Evolutionary conservation across 2,329 filamentous ascomycete genomes (phyloP).

Genomic region (Onygenales sp.): DNA sequence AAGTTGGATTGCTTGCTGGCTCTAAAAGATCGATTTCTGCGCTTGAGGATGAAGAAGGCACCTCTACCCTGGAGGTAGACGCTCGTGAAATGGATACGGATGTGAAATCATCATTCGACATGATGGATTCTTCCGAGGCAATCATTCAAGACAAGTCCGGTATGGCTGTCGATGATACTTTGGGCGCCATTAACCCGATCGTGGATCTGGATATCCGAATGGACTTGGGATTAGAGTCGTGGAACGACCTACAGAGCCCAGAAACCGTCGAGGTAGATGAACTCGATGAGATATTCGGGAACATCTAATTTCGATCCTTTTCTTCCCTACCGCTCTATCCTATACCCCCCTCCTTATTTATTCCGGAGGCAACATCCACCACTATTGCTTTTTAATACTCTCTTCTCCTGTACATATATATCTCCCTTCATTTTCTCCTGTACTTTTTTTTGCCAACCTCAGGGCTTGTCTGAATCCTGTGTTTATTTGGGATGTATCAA

Average conservation of each 20-base stretch:
- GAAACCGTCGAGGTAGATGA: conserved; percentile 90
- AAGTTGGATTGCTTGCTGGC: background rate
- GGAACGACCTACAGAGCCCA: conserved; percentile 59
- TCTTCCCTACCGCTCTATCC: background rate
- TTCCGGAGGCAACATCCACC: background rate
- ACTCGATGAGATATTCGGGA: conserved; percentile 76
- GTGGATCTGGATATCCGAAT: conserved; percentile 26
- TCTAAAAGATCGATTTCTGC: conserved; percentile 11
- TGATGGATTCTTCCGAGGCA: background rate
- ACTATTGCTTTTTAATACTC: background rate
- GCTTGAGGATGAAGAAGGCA: conserved; percentile 29
- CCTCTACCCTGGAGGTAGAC: conserved; percentile 34
- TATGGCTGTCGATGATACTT: conserved; percentile 1
- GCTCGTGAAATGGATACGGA: conserved; percentile 21
- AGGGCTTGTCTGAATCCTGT: background rate
- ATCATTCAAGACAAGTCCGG: background rate
- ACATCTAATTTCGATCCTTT: conserved; percentile 43
- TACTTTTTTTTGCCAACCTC: conserved; percentile 2
- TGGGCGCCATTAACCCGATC: conserved; percentile 16
- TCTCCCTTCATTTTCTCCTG: conserved; percentile 1
- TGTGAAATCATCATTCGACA: background rate
- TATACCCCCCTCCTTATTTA: background rate
- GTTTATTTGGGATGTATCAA: background rate
- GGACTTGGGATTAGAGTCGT: conserved; percentile 38
- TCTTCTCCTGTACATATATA: conserved; percentile 6